Evolutionary conservation across 768 basidiomycete species (phyloP).

Genomic region (Tubosaeta sp.): DNA sequence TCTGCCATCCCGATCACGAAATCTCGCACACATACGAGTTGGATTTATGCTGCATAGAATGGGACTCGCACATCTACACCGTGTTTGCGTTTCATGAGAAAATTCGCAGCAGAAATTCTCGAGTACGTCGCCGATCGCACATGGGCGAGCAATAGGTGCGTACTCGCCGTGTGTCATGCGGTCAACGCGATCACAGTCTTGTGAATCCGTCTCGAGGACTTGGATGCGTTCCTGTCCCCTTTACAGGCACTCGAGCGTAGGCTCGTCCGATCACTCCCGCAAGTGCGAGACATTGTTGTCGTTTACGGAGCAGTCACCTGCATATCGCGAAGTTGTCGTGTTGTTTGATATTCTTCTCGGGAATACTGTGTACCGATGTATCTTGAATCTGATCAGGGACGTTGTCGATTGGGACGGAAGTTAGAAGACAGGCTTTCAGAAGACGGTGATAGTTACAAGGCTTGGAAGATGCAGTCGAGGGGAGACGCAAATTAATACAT

Average conservation of each 20-base stretch:
- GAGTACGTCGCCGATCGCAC: conserved; percentile 1
- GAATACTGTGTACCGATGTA: conserved; percentile 26
- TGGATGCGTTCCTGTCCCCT: conserved; percentile 25
- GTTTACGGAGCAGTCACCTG: conserved; percentile 11
- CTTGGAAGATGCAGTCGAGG: conserved; percentile 20
- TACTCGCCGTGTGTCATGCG: conserved; percentile 21
- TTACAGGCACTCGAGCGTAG: conserved; percentile 19
- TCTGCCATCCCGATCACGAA: conserved; percentile 25
- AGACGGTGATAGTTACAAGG: conserved; percentile 16
- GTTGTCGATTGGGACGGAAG: conserved; percentile 6
- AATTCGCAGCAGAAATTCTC: conserved; percentile 21
- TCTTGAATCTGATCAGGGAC: conserved; percentile 11
- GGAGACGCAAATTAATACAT: conserved; percentile 17
- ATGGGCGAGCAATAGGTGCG: conserved; percentile 10
- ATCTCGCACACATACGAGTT: conserved; percentile 11
- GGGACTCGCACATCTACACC: conserved; percentile 28
- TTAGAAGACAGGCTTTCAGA: conserved; percentile 12
- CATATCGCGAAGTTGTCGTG: conserved; percentile 1
- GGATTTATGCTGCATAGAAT: conserved; percentile 25
- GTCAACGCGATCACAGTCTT: conserved; percentile 18
- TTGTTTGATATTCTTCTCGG: conserved; percentile 19
- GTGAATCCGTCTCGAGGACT: conserved; percentile 18
- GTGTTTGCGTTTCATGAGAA: conserved; percentile 14
- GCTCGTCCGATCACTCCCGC: conserved; percentile 19
- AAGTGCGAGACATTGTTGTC: conserved; percentile 21